These are phyloP conservation scores for Alternaria rosae DNA, from an alignment of 2,329 filamentous ascomycete genomes.

Conservation along the genomic window DNA sequence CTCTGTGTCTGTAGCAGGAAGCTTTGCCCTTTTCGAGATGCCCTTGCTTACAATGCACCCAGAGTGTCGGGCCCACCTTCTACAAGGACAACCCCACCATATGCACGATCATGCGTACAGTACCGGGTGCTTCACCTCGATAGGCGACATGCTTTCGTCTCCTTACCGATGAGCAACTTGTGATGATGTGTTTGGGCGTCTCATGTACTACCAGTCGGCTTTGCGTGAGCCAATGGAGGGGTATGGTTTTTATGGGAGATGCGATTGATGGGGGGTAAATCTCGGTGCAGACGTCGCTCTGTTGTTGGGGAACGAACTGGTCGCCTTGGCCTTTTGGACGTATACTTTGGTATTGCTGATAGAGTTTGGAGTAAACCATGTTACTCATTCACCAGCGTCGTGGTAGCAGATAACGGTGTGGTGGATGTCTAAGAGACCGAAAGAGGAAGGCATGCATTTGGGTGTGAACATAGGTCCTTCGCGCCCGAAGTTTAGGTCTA, in stretches of 20 bases:
- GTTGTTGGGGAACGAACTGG: not conserved
- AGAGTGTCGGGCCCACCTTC: not conserved
- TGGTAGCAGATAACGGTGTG: not conserved
- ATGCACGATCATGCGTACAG: slow-evolving; percentile 1
- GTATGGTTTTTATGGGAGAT: not conserved
- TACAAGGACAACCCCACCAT: not conserved
- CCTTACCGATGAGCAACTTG: not conserved
- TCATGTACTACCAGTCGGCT: not conserved
- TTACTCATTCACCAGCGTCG: not conserved
- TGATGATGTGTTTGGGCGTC: not conserved
- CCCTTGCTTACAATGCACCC: not conserved
- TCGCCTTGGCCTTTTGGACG: not conserved
- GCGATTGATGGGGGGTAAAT: not conserved
- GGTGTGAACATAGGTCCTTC: not conserved
- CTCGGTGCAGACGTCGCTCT: not conserved
- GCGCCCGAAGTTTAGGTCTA: not conserved
- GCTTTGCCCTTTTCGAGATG: not conserved
- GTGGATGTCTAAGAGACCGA: not conserved
- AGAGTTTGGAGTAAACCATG: not conserved
- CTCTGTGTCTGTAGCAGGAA: not conserved
- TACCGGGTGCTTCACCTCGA: not conserved
- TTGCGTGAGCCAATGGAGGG: not conserved
- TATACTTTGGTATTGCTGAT: not conserved
- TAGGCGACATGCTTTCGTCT: not conserved
- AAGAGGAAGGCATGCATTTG: not conserved